phyloP scores from a whole-genome alignment of 495 filamentous ascomycete species.

The Glarea lozoyensis region DNA sequence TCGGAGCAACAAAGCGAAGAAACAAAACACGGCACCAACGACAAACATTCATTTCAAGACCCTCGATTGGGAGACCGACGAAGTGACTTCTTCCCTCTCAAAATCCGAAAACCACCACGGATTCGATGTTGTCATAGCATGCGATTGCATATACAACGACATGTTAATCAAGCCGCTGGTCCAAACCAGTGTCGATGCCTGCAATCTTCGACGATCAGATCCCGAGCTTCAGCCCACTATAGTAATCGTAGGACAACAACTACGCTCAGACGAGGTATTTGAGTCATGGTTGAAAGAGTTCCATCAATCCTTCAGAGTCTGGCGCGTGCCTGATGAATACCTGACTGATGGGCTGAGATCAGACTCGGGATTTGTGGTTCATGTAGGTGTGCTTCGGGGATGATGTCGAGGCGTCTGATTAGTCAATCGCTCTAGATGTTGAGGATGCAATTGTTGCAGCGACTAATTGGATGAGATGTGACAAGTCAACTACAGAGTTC shows the following conservation, averaged over 20 bases:
- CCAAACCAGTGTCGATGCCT: conserved; percentile 73
- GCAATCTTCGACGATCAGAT: conserved; percentile 40
- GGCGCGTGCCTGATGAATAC: conserved; percentile 61
- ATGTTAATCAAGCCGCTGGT: conserved; percentile 73
- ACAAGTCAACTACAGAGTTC: no score
- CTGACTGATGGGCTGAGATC: conserved; percentile 45
- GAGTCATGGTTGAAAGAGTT: conserved; percentile 71
- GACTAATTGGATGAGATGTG: no score
- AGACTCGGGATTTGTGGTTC: conserved; percentile 56
- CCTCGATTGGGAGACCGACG: conserved; percentile 65
- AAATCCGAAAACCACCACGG: conserved; percentile 18
- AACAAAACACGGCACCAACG: conserved; percentile 8
- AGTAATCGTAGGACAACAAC: conserved; percentile 76
- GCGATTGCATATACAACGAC: conserved; percentile 89
- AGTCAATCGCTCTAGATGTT: no score
- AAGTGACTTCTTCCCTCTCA: conserved; percentile 30
- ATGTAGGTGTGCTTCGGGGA: conserved; percentile 54
- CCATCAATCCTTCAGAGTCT: conserved; percentile 55
- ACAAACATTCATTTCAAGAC: conserved; percentile 37
- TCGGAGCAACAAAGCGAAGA: conserved; percentile 21
- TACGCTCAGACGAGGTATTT: conserved; percentile 76
- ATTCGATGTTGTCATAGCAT: conserved; percentile 65
- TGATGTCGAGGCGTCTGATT: no score
- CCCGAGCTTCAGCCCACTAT: conserved; percentile 36
- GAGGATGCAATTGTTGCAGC: neutral